Conservation (phyloP, 306 rosid species). For the Rubus idaeus region DNA sequence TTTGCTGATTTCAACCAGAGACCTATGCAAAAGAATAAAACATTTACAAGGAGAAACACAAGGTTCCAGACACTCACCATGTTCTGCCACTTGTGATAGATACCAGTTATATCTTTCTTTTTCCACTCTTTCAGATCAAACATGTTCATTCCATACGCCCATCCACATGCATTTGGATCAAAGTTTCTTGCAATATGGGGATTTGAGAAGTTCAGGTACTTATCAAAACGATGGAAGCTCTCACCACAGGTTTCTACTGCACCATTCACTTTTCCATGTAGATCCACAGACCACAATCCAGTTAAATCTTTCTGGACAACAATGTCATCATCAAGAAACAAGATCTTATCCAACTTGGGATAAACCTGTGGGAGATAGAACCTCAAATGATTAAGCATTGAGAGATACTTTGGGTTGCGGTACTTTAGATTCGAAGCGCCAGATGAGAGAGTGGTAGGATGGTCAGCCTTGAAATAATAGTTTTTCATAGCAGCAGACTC, state of each 20-base stretch:
- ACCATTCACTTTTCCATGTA: conserved; percentile 87
- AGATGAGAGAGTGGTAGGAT: conserved; percentile 60
- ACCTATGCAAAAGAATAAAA: neutral
- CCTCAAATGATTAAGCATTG: conserved; percentile 96
- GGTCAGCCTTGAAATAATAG: conserved; percentile 90
- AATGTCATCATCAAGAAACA: conserved; percentile 94
- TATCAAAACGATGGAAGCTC: conserved; percentile 94
- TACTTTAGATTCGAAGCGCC: conserved; percentile 92
- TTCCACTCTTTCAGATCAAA: conserved; percentile 96
- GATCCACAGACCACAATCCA: conserved; percentile 75
- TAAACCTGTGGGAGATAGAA: conserved; percentile 95
- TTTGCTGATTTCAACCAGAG: neutral
- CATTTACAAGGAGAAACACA: conserved; percentile 18
- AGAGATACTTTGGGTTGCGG: conserved; percentile 95
- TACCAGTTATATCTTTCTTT: conserved; percentile 81
- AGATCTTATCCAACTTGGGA: conserved; percentile 85
- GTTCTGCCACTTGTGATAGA: conserved; percentile 98
- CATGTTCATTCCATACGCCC: conserved; percentile 98
- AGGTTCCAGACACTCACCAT: conserved; percentile 63
- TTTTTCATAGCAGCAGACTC: conserved; percentile 93
- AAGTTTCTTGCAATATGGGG: conserved; percentile 83
- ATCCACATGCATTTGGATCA: conserved; percentile 92
- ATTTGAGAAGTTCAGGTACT: conserved; percentile 87
- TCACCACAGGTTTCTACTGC: conserved; percentile 95
- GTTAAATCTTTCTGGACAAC: conserved; percentile 97